These are phyloP conservation scores for Euptelea pleiosperma DNA, from an alignment of 164 flowering plant genomes.

Conservation along the genomic window DNA sequence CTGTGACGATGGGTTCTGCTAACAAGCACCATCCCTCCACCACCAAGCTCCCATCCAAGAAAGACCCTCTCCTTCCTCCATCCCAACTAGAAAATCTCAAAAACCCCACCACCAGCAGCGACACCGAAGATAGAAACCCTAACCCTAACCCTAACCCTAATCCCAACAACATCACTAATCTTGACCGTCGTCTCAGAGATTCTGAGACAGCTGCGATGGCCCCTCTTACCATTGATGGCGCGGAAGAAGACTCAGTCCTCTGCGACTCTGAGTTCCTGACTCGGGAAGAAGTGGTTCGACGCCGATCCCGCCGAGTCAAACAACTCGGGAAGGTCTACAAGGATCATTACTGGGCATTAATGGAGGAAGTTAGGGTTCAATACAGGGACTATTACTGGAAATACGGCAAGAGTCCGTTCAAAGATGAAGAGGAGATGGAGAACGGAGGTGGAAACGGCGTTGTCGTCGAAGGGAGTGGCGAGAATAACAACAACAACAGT, in stretches of 20 bases:
- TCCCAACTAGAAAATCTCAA: background rate
- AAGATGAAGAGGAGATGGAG: constrained; percentile 34
- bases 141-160: constrained; percentile 16
- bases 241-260: constrained; percentile 32
- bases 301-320: constrained; percentile 42
- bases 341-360: constrained; percentile 62
- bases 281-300: constrained; percentile 49
- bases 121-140: constrained; percentile 18
- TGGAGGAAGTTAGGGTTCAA: constrained; percentile 60
- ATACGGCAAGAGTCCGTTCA: constrained; percentile 59
- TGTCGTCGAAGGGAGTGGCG: constrained; percentile 19
- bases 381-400: constrained; percentile 68
- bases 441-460: background rate
- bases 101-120: constrained; percentile 7
- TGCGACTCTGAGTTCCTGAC: constrained; percentile 38
- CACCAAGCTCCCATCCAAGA: background rate
- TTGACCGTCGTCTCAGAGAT: background rate
- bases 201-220: background rate
- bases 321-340: constrained; percentile 39
- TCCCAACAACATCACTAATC: background rate
- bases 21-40: background rate
- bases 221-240: constrained; percentile 24
- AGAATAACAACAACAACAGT: constrained; percentile 9
- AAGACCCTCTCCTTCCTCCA: background rate
- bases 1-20: constrained; percentile 10